Evolutionary conservation across 441 rosid species (phyloP).

Genomic region (Metrosideros polymorpha): DNA sequence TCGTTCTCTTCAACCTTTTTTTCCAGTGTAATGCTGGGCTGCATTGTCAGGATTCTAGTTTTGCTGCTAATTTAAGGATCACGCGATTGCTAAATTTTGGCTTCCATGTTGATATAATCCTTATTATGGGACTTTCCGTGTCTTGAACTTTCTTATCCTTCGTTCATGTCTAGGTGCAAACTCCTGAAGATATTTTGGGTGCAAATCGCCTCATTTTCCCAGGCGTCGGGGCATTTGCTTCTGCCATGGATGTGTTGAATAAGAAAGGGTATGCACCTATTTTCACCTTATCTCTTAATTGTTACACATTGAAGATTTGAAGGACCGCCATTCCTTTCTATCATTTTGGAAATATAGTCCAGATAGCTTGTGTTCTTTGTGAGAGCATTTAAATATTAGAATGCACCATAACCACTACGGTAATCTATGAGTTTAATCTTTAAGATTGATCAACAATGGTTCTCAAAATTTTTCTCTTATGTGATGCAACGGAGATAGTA

Average conservation of each 20-base stretch:
- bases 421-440: background rate
- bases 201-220: constrained; percentile 86
- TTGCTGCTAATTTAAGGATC: background rate
- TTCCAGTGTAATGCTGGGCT: background rate
- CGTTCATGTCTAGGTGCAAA: constrained; percentile 47
- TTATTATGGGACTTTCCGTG: background rate
- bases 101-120: background rate
- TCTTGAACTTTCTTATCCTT: background rate
- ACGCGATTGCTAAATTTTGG: background rate
- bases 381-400: background rate
- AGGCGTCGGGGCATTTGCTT: constrained; percentile 91
- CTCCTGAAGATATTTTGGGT: constrained; percentile 65
- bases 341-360: background rate
- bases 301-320: background rate
- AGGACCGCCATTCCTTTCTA: background rate
- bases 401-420: background rate
- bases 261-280: constrained; percentile 50
- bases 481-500: background rate
- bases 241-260: constrained; percentile 86
- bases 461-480: background rate
- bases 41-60: background rate
- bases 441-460: background rate
- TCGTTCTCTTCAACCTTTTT: background rate
- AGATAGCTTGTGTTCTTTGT: background rate
- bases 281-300: background rate